phyloP scores from a whole-genome alignment of 2,329 filamentous ascomycete species.

The Phyllosticta citriasiana region DNA sequence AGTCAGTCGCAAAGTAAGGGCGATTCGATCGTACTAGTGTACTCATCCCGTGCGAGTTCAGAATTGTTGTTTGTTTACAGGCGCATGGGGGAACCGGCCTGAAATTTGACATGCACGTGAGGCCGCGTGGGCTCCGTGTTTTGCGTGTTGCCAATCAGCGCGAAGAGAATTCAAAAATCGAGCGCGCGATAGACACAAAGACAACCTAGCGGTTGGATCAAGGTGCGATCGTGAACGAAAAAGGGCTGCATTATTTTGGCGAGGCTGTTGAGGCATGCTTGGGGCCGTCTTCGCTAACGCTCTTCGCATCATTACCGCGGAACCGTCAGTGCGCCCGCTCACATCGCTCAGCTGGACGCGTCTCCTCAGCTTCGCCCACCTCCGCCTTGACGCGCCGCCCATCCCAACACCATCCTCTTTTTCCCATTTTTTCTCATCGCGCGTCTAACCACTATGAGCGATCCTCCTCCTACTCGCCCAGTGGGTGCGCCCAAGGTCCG shows the following conservation, averaged over 20 bases:
- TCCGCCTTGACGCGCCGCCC: background rate
- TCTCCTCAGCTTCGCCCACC: background rate
- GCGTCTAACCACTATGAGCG: slow-evolving; percentile 9
- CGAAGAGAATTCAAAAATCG: background rate
- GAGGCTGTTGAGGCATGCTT: background rate
- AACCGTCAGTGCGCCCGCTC: background rate
- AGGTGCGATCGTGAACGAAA: background rate
- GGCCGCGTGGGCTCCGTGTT: background rate
- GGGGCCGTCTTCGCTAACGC: background rate
- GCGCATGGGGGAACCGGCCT: background rate
- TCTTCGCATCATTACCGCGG: background rate
- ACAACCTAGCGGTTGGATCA: background rate
- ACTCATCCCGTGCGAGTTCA: background rate
- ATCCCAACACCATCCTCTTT: slow-evolving; percentile 1
- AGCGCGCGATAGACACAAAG: background rate
- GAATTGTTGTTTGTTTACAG: background rate
- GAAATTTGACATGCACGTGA: background rate
- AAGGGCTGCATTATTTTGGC: background rate
- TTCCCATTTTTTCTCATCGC: background rate
- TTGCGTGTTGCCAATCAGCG: background rate
- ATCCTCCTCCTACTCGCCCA: slow-evolving; percentile 16
- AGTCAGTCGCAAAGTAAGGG: background rate
- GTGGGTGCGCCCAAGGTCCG: slow-evolving; percentile 14
- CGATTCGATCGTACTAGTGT: background rate
- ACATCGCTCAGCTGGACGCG: background rate